phyloP scores from a whole-genome alignment of 2,329 filamentous ascomycete genomes.

The Phyllosticta paracitricarpa region DNA sequence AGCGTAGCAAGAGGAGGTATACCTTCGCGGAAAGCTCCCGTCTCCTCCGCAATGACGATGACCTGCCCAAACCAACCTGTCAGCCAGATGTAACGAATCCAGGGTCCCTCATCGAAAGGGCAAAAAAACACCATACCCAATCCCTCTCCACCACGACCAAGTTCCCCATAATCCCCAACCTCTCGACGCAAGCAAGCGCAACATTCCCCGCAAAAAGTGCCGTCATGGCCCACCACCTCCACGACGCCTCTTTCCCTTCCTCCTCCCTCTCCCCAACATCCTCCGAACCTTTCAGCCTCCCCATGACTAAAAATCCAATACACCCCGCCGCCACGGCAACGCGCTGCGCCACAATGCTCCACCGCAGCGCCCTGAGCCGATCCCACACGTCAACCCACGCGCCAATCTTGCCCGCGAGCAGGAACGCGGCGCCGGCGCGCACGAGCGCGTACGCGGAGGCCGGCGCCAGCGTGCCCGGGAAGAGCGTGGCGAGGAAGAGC shows the following conservation, averaged over 20 bases:
- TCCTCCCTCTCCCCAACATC: background rate
- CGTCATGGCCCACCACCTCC: background rate
- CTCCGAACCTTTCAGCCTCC: background rate
- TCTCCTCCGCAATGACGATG: conserved; percentile 39
- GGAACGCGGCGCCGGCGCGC: conserved; percentile 47
- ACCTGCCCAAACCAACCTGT: conserved; percentile 22
- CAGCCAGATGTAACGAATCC: background rate
- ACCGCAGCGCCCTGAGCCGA: conserved; percentile 29
- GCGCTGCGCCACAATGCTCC: background rate
- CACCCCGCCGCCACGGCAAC: background rate
- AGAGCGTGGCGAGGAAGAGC: conserved; percentile 37
- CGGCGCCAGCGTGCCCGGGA: conserved; percentile 49
- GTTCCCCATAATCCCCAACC: conserved; percentile 55
- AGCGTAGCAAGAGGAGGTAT: conserved; percentile 7
- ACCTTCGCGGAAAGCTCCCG: conserved; percentile 17
- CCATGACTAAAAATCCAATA: background rate
- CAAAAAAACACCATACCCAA: conserved; percentile 38
- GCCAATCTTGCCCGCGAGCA: conserved; percentile 51
- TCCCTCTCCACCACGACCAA: conserved; percentile 61
- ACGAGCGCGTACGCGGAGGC: conserved; percentile 60
- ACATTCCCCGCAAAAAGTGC: conserved; percentile 23
- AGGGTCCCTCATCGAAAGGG: background rate
- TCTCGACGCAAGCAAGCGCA: conserved; percentile 57
- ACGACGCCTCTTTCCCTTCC: background rate
- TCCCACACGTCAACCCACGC: conserved; percentile 45